Percentiles rank a stretch among this genome's conserved stretches.
phyloP scores from a whole-genome alignment of 331 rosid genomes.

The Saraca asoca region DNA sequence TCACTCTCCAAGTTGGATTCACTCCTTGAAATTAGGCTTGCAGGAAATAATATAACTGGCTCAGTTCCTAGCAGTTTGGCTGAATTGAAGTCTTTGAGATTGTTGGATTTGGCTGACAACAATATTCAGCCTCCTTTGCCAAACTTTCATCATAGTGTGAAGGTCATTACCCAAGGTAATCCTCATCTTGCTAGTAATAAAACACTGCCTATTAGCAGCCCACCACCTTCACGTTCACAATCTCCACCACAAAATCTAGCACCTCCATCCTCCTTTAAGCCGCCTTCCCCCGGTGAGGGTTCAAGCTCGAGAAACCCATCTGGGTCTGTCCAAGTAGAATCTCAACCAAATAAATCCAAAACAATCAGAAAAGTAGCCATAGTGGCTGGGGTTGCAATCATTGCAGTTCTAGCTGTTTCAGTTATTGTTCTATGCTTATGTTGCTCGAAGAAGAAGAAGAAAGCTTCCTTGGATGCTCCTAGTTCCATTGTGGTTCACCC shows the following conservation, averaged over 20 bases:
- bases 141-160: slow-evolving; percentile 48
- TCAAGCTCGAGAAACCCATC: slow-evolving; percentile 34
- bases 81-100: slow-evolving; percentile 50
- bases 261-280: slow-evolving; percentile 32
- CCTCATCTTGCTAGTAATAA: slow-evolving; percentile 45
- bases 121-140: slow-evolving; percentile 71
- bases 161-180: slow-evolving; percentile 51
- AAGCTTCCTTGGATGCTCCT: slow-evolving; percentile 39
- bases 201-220: slow-evolving; percentile 30
- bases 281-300: slow-evolving; percentile 25
- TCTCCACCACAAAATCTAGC: slow-evolving; percentile 37
- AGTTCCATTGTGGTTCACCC: slow-evolving; percentile 70
- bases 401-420: slow-evolving; percentile 34
- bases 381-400: slow-evolving; percentile 38
- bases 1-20: slow-evolving; percentile 67
- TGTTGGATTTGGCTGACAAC: slow-evolving; percentile 65
- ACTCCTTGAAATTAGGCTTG: slow-evolving; percentile 55
- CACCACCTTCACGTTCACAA: slow-evolving; percentile 34
- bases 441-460: slow-evolving; percentile 50
- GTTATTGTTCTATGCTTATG: slow-evolving; percentile 40
- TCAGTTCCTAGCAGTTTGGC: slow-evolving; percentile 53
- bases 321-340: slow-evolving; percentile 27
- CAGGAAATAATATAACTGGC: slow-evolving; percentile 57
- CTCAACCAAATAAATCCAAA: slow-evolving; percentile 35
- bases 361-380: slow-evolving; percentile 36